A percentile compares a stretch with the other conserved stretches of the same genome.
phyloP scores from a whole-genome alignment of 768 basidiomycete species.

The Coprinellus micaceus region DNA sequence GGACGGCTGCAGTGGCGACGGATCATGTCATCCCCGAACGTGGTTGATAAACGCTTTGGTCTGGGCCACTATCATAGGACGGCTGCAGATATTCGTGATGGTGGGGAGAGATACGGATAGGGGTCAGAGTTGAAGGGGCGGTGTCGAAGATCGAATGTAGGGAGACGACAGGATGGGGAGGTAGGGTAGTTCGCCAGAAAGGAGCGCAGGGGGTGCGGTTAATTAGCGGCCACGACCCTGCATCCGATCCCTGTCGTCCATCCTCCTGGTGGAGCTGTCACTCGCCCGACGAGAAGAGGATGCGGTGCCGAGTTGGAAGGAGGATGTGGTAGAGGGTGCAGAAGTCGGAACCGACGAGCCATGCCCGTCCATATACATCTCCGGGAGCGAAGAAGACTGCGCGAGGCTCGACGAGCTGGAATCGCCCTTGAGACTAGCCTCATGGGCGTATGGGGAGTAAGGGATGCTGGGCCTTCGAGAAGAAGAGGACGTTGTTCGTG shows the following conservation, averaged over 20 bases:
- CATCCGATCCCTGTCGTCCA: not conserved
- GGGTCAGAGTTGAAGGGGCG: not conserved
- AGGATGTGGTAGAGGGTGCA: not conserved
- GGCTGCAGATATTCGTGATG: too few relatives aligned
- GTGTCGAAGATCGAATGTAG: not conserved
- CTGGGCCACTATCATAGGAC: too few relatives aligned
- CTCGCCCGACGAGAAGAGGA: constrained; percentile 29
- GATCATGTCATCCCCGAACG: too few relatives aligned
- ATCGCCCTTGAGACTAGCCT: constrained; percentile 6
- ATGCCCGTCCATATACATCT: constrained; percentile 24
- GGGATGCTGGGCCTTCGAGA: constrained; percentile 40
- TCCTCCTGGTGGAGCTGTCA: constrained; percentile 16
- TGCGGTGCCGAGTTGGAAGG: constrained; percentile 29
- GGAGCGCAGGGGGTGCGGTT: not conserved
- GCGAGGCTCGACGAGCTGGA: constrained; percentile 4
- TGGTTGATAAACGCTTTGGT: too few relatives aligned
- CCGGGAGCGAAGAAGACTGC: constrained; percentile 11
- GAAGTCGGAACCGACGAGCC: not conserved
- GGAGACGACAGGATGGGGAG: not conserved
- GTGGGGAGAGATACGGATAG: too few relatives aligned
- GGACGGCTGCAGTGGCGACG: too few relatives aligned
- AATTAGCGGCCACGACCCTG: not conserved
- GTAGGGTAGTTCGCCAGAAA: not conserved
- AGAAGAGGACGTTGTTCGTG: constrained; percentile 29
- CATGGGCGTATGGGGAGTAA: constrained; percentile 21